Base-by-base conservation (phyloP, 2,329 filamentous ascomycete species). In the Penicillium aurantiogriseum region DNA sequence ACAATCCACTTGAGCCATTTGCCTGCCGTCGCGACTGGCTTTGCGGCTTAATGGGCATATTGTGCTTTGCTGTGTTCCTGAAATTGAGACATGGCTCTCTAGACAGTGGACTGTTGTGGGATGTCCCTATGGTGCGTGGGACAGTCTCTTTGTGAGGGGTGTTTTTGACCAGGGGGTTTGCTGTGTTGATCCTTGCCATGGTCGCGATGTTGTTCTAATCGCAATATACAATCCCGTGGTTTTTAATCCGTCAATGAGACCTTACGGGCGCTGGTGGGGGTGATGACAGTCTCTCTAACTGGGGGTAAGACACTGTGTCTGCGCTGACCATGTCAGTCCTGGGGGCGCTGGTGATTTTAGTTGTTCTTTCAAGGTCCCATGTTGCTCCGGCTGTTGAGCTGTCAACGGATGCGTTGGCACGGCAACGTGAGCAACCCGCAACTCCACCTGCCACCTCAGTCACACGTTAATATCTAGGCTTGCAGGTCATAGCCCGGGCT, bases 111-210 rank as follows among this genome's bases (percentile, higher is more conserved):
- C 46, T 52, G 21, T 36, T 51, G 7, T 29, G 15, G 4, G 25
- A 29, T 42, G 23, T 40, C 13, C 53, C 51, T 51, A 9, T 15
- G 21, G 11, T 51, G 19, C 31, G 8, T 7, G 39, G 9, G 21
- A 7, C 21, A 11, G 15, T 29, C 21, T 35, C 31, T n/a, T 38
- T 56, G 57, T 23, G 40, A 13, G 48, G 21, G 10, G 47, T 27
- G 9, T 23, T 48, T 15, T 43, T 47, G 29, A 54, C 51, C 31
- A 57, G 42, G 8, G 66, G 61, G 13, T 59, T 66, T 15, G 61
- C 49, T 7, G 68, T 64, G 54, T 71, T 71, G 51, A 71, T 59
- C 56, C 68, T 61, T 38, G 69, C 69, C 69, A 71, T 71, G 19
- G 44, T 65, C 19, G 39, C 31, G 21, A 19, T 45, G 19, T 45